Evolutionary conservation across 1,284 basidiomycete species (phyloP), one percentile per base, ranked within the genome.

Genomic region (Pseudozyma pruni): DNA sequence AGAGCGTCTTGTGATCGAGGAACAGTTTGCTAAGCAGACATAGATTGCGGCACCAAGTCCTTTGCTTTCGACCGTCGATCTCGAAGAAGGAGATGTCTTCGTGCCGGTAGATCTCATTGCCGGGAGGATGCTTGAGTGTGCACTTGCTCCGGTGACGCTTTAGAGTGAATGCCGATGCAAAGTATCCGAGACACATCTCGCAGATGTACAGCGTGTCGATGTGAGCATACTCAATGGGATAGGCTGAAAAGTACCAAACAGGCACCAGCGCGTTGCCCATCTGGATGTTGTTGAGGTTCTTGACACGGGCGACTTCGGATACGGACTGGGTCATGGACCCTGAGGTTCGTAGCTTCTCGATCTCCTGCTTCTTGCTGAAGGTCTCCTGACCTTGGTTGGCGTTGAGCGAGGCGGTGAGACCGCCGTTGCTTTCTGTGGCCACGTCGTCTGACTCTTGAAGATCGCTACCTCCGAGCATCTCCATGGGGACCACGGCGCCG

Each of bases 301-400:
- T 98, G 78, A 99, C 96, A 37, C 96, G 89, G 14, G 95, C 91
- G 64, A 98, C 90, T 84, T 99, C 96, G 55, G 92, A 94, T 67
- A 97, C 91, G 41, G 92, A 93, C 84, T 99, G 96, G 0, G 95
- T 98, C 95, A 99, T 98, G 29, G 93, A 96, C 13, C 96, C 96
- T 5, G 92, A 93, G 16, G 94, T 97, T 32, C 96, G 90, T 16
- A 98, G 87, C 84, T 97, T 98, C 85, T 98, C 95, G 74, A 98
- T 98, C 83, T 99, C 96, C 83, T 96, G 91, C 83, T 96, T 92
- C 83, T 98, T 99, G 83, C 92, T 86, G 78, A 87, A 96, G 80
- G 81, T 52, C 20, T 62, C 81, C 82, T n/a, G 82, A 79, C 14
- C 82, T 78, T 83, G 68, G 83, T 83, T 57, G 80, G 84, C 33